These are phyloP conservation scores for Ceraceosorus guamensis DNA, from an alignment of 1,284 basidiomycete genomes.

Conservation along the genomic window DNA sequence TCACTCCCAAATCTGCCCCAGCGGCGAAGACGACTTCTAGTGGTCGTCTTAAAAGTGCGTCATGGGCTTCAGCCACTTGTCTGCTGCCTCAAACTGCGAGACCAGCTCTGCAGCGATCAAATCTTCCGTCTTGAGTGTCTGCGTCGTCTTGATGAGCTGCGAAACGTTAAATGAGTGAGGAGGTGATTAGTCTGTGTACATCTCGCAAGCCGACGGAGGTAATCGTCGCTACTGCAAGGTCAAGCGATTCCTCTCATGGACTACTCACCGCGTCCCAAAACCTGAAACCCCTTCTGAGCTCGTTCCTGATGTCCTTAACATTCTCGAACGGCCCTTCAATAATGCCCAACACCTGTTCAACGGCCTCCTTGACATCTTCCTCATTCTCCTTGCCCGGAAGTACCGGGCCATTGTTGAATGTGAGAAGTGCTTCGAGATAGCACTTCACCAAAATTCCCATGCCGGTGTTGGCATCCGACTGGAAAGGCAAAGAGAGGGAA, in stretches of 20 bases:
- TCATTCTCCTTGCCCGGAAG: constrained; percentile 55
- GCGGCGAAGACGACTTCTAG: too few species aligned
- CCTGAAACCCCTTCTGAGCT: constrained; percentile 90
- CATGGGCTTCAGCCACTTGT: constrained; percentile 72
- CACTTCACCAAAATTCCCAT: constrained; percentile 94
- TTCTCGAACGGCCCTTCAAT: constrained; percentile 87
- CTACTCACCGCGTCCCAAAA: constrained; percentile 91
- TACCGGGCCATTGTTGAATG: constrained; percentile 63
- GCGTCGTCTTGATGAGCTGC: constrained; percentile 78
- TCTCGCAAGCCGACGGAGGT: too few species aligned
- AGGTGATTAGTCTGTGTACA: too few species aligned
- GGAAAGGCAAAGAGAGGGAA: constrained; percentile 65
- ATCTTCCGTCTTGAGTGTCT: constrained; percentile 62
- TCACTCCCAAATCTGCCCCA: too few species aligned
- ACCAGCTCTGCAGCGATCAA: constrained; percentile 73
- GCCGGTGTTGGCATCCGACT: constrained; percentile 91
- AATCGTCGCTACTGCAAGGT: too few species aligned
- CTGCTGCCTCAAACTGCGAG: constrained; percentile 87
- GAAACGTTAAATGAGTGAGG: not conserved
- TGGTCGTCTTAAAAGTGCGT: constrained; percentile 4
- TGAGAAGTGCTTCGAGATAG: constrained; percentile 69
- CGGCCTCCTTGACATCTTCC: constrained; percentile 72
- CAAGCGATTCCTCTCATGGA: too few species aligned
- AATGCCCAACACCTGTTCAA: constrained; percentile 77
- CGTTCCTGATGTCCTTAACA: constrained; percentile 73